Evolutionary conservation across 2,329 filamentous ascomycete genomes (phyloP), one percentile per base, ranked within the genome.

Genomic region (Scleromitrula shiraiana): DNA sequence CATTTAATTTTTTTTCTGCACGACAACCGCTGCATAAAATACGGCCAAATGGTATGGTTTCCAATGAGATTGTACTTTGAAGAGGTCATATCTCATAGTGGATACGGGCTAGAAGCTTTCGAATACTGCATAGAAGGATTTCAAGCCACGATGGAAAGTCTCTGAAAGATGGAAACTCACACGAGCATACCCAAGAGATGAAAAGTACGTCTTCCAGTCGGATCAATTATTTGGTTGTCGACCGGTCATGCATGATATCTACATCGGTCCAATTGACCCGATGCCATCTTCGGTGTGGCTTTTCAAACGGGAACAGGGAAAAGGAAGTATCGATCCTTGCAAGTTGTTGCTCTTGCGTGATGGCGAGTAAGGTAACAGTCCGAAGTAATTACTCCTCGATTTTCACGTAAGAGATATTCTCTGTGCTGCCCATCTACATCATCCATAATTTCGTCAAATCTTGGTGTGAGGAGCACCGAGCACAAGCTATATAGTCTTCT

Each of bases 41-140:
- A 35, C 17, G 30, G 9, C 26, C 15, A 47, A 33, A 27, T 15
- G 12, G 20, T 20, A 37, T 10, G 8, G 27, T 36, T 24, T 42
- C 26, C 27, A 42, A 41, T 15, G 7, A 23, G 43, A 17, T n/a
- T n/a, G 20, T 40, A 14, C 9, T 29, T 29, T 15, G 7, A 29
- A 17, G 20, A 49, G 32, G 19, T 15, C 41, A 26, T 44, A 44
- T 38, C 24, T 26, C 7, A 17, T 7, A 10, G 46, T 49, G 46
- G 46, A 38, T 32, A 15, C 12, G 15, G 27, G 40, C 46, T 44
- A 49, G 46, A 49, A 49, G 46, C 19, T 44, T 44, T 49, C n/a
- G 46, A 49, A 43, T 24, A 40, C 42, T 32, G 46, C 46, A 32
- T 49, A 44, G 46, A 49, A 49, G 46, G 46, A 44, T 24, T 36